Evolutionary conservation across 164 flowering plant species (phyloP).

Genomic region (Echeveria elegans): DNA sequence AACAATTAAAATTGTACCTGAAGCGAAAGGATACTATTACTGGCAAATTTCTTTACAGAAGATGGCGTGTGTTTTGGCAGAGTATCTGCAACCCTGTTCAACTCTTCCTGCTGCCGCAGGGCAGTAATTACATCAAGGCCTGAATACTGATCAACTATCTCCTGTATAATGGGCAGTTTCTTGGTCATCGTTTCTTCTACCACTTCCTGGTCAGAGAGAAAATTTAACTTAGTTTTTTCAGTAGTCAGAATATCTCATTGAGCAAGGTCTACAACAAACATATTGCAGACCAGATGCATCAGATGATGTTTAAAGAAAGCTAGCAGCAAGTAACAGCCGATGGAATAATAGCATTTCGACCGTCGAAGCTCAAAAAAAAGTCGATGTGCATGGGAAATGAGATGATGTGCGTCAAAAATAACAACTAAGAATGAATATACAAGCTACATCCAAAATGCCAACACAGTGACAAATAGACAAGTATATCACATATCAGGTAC

Average conservation of each 20-base stretch:
- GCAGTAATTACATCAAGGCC: slow-evolving; percentile 82
- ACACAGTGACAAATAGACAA: background rate
- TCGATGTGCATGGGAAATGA: background rate
- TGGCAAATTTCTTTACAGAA: slow-evolving; percentile 56
- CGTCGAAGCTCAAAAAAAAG: background rate
- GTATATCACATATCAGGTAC: background rate
- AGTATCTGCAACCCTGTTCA: slow-evolving; percentile 68
- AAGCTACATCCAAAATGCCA: too few relatives aligned
- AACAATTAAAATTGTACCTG: slow-evolving; percentile 25
- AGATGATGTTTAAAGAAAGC: background rate
- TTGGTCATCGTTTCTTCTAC: slow-evolving; percentile 54
- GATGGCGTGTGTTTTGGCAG: slow-evolving; percentile 55
- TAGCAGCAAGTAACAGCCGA: background rate
- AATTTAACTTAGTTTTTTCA: background rate
- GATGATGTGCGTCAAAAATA: background rate
- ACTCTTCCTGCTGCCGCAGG: slow-evolving; percentile 52
- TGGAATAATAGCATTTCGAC: background rate
- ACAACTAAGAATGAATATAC: background rate
- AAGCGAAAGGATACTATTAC: slow-evolving; percentile 67
- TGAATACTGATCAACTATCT: slow-evolving; percentile 59
- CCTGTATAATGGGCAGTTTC: slow-evolving; percentile 1
- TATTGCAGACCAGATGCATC: background rate
- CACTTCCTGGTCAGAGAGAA: background rate
- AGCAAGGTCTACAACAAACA: background rate
- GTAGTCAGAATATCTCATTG: background rate